Evolutionary conservation across 345 rosid species (phyloP).

Genomic region (Salix purpurea): DNA sequence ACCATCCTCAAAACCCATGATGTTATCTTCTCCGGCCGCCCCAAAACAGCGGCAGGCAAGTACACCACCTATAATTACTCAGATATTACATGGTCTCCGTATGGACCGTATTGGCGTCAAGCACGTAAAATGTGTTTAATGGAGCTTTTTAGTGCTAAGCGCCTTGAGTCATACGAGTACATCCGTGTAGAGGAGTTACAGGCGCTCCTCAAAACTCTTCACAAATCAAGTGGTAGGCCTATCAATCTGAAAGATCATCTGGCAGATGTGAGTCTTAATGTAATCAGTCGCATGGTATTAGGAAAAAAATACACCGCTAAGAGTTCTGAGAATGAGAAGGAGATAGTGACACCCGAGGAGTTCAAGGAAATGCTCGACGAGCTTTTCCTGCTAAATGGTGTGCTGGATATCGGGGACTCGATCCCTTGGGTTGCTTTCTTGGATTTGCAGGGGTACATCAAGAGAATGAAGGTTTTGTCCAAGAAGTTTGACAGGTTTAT

Average conservation of each 20-base stretch:
- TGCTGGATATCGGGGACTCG: conserved; percentile 57
- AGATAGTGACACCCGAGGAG: conserved; percentile 47
- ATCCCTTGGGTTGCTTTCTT: conserved; percentile 57
- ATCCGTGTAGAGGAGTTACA: conserved; percentile 47
- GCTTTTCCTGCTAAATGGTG: conserved; percentile 57
- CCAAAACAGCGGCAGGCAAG: conserved; percentile 50
- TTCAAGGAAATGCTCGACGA: conserved; percentile 69
- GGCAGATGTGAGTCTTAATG: conserved; percentile 41
- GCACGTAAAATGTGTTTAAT: conserved; percentile 56
- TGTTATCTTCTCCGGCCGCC: conserved; percentile 40
- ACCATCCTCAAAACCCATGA: conserved; percentile 53
- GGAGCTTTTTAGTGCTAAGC: conserved; percentile 57
- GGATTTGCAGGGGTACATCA: conserved; percentile 60
- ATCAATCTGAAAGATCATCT: conserved; percentile 43
- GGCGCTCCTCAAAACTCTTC: conserved; percentile 23
- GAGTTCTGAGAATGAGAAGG: conserved; percentile 13
- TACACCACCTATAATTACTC: conserved; percentile 65
- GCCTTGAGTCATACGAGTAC: conserved; percentile 57
- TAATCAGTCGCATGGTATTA: conserved; percentile 61
- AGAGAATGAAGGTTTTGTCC: conserved; percentile 57
- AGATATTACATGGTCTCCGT: conserved; percentile 58
- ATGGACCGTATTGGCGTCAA: conserved; percentile 66
- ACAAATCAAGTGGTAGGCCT: conserved; percentile 11
- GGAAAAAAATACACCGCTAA: conserved; percentile 56
- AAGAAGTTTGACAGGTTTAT: conserved; percentile 55